Evolutionary conservation across 345 rosid genomes (phyloP).

Genomic region (Citrus glauca): DNA sequence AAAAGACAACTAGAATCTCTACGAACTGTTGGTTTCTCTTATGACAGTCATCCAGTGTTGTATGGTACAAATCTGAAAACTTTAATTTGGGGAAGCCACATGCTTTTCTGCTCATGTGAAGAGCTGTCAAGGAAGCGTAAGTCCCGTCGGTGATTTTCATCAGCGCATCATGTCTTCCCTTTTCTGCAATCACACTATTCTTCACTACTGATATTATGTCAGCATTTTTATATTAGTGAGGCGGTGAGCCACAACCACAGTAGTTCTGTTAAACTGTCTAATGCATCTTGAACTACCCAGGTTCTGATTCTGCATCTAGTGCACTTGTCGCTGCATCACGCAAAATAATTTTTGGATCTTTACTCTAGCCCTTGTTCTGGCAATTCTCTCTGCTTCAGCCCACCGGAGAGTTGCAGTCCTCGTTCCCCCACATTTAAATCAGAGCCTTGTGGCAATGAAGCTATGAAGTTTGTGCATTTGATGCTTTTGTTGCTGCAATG

Average conservation of each 20-base stretch:
- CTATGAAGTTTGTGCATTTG: constrained; percentile 67
- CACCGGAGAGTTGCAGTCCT: constrained; percentile 69
- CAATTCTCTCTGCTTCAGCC: constrained; percentile 59
- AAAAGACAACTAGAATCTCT: too few relatives aligned
- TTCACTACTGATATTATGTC: constrained; percentile 64
- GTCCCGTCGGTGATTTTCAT: constrained; percentile 50
- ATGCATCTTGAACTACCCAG: constrained; percentile 52
- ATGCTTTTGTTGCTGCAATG: constrained; percentile 47
- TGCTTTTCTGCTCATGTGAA: constrained; percentile 23
- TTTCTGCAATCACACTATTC: constrained; percentile 58
- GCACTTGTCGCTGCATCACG: constrained; percentile 78
- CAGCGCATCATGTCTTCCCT: constrained; percentile 49
- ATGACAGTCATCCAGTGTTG: too few relatives aligned
- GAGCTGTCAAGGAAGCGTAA: constrained; percentile 49
- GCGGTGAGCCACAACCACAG: constrained; percentile 63
- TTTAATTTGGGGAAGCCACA: too few relatives aligned
- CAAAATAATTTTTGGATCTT: constrained; percentile 63
- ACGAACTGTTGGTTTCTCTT: too few relatives aligned
- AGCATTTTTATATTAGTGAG: constrained; percentile 52
- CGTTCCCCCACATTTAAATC: constrained; percentile 60
- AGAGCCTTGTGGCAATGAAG: constrained; percentile 54
- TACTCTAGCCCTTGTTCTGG: constrained; percentile 38
- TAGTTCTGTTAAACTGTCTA: constrained; percentile 55
- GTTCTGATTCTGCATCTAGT: constrained; percentile 63
- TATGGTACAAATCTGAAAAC: too few relatives aligned